phyloP scores from a whole-genome alignment of 257 asterid genomes.

The Pogostemon cablin region DNA sequence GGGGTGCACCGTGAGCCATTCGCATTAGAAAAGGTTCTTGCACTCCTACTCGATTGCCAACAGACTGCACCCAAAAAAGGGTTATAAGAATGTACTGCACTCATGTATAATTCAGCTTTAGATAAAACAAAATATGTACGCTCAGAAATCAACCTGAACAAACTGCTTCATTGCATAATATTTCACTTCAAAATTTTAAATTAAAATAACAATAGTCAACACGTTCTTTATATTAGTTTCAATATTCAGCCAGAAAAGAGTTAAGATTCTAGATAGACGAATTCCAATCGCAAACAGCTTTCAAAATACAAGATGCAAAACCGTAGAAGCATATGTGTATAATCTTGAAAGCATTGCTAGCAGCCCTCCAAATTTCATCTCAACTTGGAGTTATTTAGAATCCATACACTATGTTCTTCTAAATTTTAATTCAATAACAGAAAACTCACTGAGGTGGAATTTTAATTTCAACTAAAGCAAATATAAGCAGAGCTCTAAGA shows the following conservation, averaged over 20 bases:
- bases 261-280: background rate
- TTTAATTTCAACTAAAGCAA: background rate
- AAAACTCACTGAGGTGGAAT: conserved; percentile 9
- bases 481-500: background rate
- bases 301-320: conserved; percentile 20
- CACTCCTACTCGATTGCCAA: conserved; percentile 95
- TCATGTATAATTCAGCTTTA: conserved; percentile 25
- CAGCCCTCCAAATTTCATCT: conserved; percentile 16
- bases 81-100: conserved; percentile 14
- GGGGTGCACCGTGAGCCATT: conserved; percentile 98
- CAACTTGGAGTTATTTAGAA: conserved; percentile 9
- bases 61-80: conserved; percentile 68
- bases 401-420: background rate
- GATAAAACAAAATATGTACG: conserved; percentile 14
- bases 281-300: conserved; percentile 7
- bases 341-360: conserved; percentile 16
- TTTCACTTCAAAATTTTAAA: conserved; percentile 16
- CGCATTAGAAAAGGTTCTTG: conserved; percentile 96
- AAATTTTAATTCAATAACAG: background rate
- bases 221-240: conserved; percentile 8
- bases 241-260: background rate
- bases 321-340: conserved; percentile 5
- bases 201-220: conserved; percentile 8
- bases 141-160: conserved; percentile 15
- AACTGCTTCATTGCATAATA: conserved; percentile 5